phyloP scores from a whole-genome alignment of 73 alveolate species.

The Breviolum minutum region DNA sequence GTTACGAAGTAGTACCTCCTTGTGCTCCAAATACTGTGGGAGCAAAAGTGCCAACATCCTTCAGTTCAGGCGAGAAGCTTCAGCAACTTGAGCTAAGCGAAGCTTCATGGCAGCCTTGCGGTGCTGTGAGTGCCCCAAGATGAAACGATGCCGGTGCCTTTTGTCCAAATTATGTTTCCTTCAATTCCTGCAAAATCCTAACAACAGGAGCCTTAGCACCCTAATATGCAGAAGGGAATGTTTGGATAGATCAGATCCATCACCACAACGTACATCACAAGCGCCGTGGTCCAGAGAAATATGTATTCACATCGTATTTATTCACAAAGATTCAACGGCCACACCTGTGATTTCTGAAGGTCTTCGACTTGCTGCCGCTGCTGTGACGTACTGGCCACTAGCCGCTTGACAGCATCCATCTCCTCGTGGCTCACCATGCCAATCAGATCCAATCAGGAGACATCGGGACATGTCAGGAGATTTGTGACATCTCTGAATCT shows the following conservation, averaged over 20 bases:
- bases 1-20: not conserved
- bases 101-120: not conserved
- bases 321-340: not conserved
- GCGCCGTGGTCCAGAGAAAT: too few species aligned
- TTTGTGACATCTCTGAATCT: not conserved
- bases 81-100: slow-evolving; percentile 1
- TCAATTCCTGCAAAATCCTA: not conserved
- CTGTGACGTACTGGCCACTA: slow-evolving; percentile 2
- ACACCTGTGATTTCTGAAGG: slow-evolving; percentile 23
- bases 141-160: too few species aligned
- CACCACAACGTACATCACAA: too few species aligned
- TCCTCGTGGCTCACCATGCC: not conserved
- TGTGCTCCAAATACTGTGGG: not conserved
- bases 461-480: not conserved
- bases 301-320: not conserved
- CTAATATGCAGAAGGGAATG: not conserved
- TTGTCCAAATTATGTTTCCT: too few species aligned
- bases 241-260: not conserved
- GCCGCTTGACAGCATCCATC: slow-evolving; percentile 65
- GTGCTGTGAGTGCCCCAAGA: not conserved
- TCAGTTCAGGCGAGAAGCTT: not conserved
- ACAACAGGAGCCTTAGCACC: not conserved
- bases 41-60: not conserved
- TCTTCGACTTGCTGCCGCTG: slow-evolving; percentile 70
- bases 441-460: not conserved